Base-by-base conservation (phyloP, 306 rosid genomes). In the Lathyrus oleraceus region DNA sequence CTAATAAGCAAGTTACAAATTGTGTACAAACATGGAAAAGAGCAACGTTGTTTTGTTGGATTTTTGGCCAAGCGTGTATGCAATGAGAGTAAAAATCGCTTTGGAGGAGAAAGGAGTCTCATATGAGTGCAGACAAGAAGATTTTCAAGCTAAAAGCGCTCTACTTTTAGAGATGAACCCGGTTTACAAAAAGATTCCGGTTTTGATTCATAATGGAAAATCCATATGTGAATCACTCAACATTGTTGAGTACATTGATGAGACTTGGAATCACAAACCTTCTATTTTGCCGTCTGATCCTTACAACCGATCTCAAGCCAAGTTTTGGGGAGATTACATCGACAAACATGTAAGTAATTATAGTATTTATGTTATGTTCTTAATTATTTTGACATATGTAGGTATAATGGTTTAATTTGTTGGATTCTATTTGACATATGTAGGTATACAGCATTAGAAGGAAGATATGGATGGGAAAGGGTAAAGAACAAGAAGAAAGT, bases 51-150 rank as follows among this genome's bases (percentile, higher is more conserved):
- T 81, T 71, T 48, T 86, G n/a, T 74, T 84, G 76, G 88, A 84
- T 79, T 84, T 79, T 69, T 86, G 86, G 91, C 78, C 91, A 54
- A 86, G 91, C 60, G 74, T 78, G 53, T 86, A 76, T 61, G 86
- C 78, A 63, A 86, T 79, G 88, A 81, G 88, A 58, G 88, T 84
- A 76, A 81, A 76, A 49, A 84, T 86, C 4, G 86, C 88, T 8
- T 84, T 86, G 71, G 83, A 20, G 4, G 88, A 84, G 72, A 86
- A 86, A 61, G 81, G 83, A 3, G 63, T 86, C 39, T 17, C 83
- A 16, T 83, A 81, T 40, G 88, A 83, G 23, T 67, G 78, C 68
- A 84, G 19, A 63, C 85, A 86, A 68, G 88, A 84, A 38, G 74
- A 84, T 15, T 78, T 86, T 30, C 4, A 59, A 27, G 78, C 75